Conservation (phyloP, 176 grass and related monocot genomes). For the Musa troglodytarum region DNA sequence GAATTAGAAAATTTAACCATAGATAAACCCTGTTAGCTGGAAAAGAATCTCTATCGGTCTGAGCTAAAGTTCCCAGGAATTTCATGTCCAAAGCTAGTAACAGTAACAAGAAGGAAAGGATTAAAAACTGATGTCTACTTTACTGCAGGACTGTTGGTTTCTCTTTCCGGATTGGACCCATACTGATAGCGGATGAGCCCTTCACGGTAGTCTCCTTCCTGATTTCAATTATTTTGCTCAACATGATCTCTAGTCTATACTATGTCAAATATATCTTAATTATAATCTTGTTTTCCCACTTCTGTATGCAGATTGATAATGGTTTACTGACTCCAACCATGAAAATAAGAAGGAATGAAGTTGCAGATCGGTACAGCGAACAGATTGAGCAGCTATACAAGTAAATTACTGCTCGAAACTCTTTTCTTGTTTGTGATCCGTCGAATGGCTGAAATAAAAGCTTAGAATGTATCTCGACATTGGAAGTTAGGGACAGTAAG, state of each 20-base stretch:
- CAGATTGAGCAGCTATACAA: conserved; percentile 58
- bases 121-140: background rate
- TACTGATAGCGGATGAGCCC: conserved; percentile 60
- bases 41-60: no score
- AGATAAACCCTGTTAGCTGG: no score
- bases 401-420: conserved; percentile 10
- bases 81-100: background rate
- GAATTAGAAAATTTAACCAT: no score
- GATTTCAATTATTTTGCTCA: background rate
- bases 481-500: no score
- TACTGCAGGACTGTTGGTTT: conserved; percentile 47
- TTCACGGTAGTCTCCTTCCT: conserved; percentile 43
- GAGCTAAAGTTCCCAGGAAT: no score
- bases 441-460: background rate
- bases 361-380: conserved; percentile 41
- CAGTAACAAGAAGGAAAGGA: background rate
- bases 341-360: conserved; percentile 75
- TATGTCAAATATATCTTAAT: background rate
- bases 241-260: background rate
- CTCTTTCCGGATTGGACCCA: conserved; percentile 66
- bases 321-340: conserved; percentile 91
- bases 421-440: background rate
- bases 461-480: background rate
- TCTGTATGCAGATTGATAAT: conserved; percentile 57
- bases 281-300: background rate